These are phyloP conservation scores for Cystobasidium onofrii DNA, from an alignment of 768 basidiomycete species.

Conservation along the genomic window DNA sequence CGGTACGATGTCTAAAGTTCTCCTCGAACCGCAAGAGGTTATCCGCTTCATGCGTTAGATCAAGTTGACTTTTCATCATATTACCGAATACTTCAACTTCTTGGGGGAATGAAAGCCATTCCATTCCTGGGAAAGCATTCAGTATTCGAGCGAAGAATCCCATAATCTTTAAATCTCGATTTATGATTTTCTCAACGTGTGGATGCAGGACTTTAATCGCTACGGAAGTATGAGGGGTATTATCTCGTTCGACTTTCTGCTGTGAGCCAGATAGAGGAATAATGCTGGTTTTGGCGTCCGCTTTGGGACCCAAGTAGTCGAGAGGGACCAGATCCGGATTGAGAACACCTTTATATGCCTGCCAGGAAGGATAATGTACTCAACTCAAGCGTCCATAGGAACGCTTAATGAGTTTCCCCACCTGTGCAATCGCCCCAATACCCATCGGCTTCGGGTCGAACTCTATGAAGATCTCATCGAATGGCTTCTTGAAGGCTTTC, in stretches of 20 bases:
- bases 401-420: slow-evolving; percentile 37
- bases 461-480: slow-evolving; percentile 80
- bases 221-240: slow-evolving; percentile 75
- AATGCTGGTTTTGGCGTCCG: slow-evolving; percentile 39
- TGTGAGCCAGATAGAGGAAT: slow-evolving; percentile 33
- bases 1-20: slow-evolving; percentile 66
- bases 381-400: background rate
- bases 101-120: slow-evolving; percentile 91
- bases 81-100: slow-evolving; percentile 88
- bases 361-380: background rate
- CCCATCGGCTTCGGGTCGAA: slow-evolving; percentile 84
- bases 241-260: slow-evolving; percentile 45
- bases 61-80: slow-evolving; percentile 94
- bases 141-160: slow-evolving; percentile 74
- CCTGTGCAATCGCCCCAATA: slow-evolving; percentile 97
- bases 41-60: slow-evolving; percentile 78
- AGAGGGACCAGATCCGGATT: slow-evolving; percentile 75
- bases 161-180: slow-evolving; percentile 90
- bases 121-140: slow-evolving; percentile 77
- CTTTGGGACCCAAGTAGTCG: slow-evolving; percentile 69
- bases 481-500: slow-evolving; percentile 68
- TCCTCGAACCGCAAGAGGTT: slow-evolving; percentile 76
- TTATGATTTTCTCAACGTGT: slow-evolving; percentile 66
- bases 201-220: slow-evolving; percentile 97
- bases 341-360: slow-evolving; percentile 84